Base-by-base conservation (phyloP, 1,284 basidiomycete species). In the Trametes hirsuta region DNA sequence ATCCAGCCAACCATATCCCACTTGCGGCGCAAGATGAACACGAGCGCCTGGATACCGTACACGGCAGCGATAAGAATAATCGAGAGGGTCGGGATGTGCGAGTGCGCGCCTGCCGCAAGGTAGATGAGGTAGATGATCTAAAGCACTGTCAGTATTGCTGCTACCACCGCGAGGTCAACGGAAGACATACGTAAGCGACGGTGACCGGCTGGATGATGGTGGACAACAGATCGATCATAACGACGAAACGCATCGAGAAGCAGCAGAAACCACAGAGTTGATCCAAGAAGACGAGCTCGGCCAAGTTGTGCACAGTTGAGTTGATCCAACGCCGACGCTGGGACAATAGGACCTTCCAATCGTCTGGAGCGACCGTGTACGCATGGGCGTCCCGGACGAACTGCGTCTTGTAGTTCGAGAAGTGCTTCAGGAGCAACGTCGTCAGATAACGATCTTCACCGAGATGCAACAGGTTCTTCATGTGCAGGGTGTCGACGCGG, bases 261-360 rank as follows among this genome's bases (percentile, higher is more conserved):
- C 93, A 92, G 71, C 95, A 98, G 85, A 97, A 97, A 62, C 96
- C 95, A 70, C 95, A 98, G 63, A 98, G 88, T 65, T 95, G 91
- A 47, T 96, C 93, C 69, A 98, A 79, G 79, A 94, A 94, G 63
- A 98, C 81, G 40, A 99, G 82, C 75, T 98, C 97, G 51, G 88
- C 93, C 62, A 99, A 79, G 75, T 99, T 99, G 80, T 99, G 97
- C 35, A 99, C 89, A 0, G 97, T 99, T 40, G 95, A 98, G 80
- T 99, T 99, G 79, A 99, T 99, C 97, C 97, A 99, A 70, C 95
- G 91, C 79, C 96, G 91, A 79, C 96, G 89, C 75, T 99, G 97
- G 10, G 95, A 97, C n/a, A 99, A 80, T 65, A 99, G 77, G 47
- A 99, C 90, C 72, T 90, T 90, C 94, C 95, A 98, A 68, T 94